Evolutionary conservation across 2,329 filamentous ascomycete species (phyloP).

Genomic region (Acephala macrosclerotiorum): DNA sequence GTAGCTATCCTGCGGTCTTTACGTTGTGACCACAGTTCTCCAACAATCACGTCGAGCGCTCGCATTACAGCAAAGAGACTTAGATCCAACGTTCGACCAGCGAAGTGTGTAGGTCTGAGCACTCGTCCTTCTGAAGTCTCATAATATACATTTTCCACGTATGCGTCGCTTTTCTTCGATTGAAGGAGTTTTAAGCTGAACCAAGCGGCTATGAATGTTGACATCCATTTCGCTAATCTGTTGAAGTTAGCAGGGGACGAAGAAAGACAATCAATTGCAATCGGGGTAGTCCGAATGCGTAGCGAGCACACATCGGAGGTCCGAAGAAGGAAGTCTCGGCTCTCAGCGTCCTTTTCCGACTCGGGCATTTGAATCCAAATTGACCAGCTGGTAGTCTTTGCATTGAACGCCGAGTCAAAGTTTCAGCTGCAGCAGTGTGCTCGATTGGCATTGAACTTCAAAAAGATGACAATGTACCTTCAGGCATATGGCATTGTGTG

Average conservation of each 20-base stretch:
- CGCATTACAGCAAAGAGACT: conserved; percentile 80
- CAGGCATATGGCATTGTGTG: too few relatives aligned
- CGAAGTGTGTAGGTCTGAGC: conserved; percentile 47
- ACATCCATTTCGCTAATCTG: conserved; percentile 63
- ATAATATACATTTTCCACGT: conserved; percentile 49
- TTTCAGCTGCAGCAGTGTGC: too few relatives aligned
- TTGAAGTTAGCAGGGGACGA: conserved; percentile 3
- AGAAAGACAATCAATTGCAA: neutral
- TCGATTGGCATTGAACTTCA: too few relatives aligned
- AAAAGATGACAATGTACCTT: too few relatives aligned
- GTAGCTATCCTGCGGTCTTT: conserved; percentile 53
- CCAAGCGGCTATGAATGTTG: conserved; percentile 65
- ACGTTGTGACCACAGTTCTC: conserved; percentile 67
- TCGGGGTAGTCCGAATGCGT: neutral
- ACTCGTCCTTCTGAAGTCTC: conserved; percentile 39
- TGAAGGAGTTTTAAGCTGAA: conserved; percentile 64
- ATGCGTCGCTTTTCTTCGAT: conserved; percentile 55
- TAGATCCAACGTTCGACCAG: conserved; percentile 80
- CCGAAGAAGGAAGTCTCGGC: too few relatives aligned
- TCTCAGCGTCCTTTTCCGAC: too few relatives aligned
- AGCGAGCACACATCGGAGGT: too few relatives aligned
- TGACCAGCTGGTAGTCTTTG: too few relatives aligned
- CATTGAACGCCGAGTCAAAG: too few relatives aligned
- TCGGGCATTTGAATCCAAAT: too few relatives aligned
- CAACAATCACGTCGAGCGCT: conserved; percentile 75